These are phyloP conservation scores for Lentinus brumalis DNA, from an alignment of 768 basidiomycete genomes.

Conservation along the genomic window DNA sequence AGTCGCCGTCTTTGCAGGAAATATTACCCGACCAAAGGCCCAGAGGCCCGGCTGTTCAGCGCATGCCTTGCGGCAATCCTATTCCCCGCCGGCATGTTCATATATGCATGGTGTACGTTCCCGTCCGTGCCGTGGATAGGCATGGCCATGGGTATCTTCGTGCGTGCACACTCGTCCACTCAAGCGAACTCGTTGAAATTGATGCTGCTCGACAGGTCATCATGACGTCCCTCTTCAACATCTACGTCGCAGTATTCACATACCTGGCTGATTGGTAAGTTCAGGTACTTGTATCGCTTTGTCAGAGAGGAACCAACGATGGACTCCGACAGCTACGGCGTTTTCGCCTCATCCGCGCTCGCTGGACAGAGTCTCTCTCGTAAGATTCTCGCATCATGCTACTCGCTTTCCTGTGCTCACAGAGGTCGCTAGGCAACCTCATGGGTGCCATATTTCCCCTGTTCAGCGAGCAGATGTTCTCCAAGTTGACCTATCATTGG, in stretches of 20 bases:
- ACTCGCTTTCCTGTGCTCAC: neutral
- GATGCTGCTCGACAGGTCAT: constrained; percentile 36
- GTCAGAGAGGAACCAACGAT: neutral
- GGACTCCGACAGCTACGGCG: constrained; percentile 35
- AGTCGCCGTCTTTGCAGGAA: constrained; percentile 20
- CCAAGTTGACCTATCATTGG: constrained; percentile 50
- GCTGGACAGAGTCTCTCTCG: constrained; percentile 54
- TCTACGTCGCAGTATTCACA: constrained; percentile 48
- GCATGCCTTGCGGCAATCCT: constrained; percentile 57
- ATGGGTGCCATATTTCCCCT: constrained; percentile 50
- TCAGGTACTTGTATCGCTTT: no score
- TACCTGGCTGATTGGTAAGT: constrained; percentile 55
- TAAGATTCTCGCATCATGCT: constrained; percentile 22
- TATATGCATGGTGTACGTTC: constrained; percentile 71
- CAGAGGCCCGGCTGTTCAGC: constrained; percentile 62
- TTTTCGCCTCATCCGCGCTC: constrained; percentile 55
- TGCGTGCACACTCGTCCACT: neutral
- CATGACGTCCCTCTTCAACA: constrained; percentile 40
- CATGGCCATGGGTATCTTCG: constrained; percentile 34
- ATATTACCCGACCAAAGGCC: constrained; percentile 34
- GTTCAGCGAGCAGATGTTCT: constrained; percentile 50
- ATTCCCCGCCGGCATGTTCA: constrained; percentile 62
- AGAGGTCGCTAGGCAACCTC: constrained; percentile 34
- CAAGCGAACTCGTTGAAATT: neutral
- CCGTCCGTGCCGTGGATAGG: constrained; percentile 64